Conservation (phyloP, 106 monocot genomes). For the Narthecium ossifragum region DNA sequence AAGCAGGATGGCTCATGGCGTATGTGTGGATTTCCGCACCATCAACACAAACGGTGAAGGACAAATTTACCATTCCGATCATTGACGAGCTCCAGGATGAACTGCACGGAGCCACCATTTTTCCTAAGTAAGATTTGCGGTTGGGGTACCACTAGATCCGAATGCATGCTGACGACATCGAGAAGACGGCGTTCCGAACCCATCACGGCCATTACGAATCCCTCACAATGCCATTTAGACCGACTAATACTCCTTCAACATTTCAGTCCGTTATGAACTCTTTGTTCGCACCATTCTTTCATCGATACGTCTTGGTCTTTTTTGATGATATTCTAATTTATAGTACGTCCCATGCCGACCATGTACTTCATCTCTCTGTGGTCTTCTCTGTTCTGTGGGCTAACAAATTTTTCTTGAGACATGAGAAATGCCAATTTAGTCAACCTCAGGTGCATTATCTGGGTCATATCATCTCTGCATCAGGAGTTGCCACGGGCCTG, state of each 20-base stretch:
- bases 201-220: neutral
- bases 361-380: neutral
- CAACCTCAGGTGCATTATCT: neutral
- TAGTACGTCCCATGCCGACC: neutral
- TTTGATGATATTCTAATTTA: constrained; percentile 12
- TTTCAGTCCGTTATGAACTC: constrained; percentile 13
- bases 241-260: neutral
- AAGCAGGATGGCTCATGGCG: neutral
- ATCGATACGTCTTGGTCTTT: constrained; percentile 1
- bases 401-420: neutral
- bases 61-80: neutral
- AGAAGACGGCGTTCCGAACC: constrained; percentile 9
- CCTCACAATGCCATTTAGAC: neutral
- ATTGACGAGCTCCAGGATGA: neutral
- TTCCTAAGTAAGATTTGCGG: neutral
- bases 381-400: neutral
- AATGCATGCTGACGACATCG: neutral
- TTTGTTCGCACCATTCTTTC: neutral
- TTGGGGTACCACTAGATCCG: neutral
- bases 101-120: neutral
- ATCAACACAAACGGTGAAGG: neutral
- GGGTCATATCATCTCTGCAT: constrained; percentile 1
- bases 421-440: constrained; percentile 3
- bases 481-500: neutral
- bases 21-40: neutral